These are phyloP conservation scores for Malbranchea zuffiana DNA, from an alignment of 2,329 filamentous ascomycete species.

Conservation along the genomic window DNA sequence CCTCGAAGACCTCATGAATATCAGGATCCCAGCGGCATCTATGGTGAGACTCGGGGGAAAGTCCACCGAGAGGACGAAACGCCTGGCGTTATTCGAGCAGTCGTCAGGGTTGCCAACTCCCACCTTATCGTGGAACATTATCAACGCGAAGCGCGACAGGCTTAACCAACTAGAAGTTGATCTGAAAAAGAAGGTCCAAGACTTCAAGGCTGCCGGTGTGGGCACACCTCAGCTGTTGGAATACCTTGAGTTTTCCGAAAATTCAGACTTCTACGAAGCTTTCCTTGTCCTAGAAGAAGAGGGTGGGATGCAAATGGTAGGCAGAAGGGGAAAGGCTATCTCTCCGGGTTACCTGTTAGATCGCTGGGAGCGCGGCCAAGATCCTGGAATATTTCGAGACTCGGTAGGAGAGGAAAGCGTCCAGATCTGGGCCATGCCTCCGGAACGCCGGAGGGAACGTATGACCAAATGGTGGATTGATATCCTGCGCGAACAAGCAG, in stretches of 20 bases:
- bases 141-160: constrained; percentile 34
- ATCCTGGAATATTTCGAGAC: constrained; percentile 36
- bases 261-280: constrained; percentile 45
- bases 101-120: constrained; percentile 20
- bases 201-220: constrained; percentile 14
- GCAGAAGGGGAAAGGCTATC: constrained; percentile 36
- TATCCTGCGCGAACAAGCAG: constrained; percentile 4
- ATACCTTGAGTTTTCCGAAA: constrained; percentile 44
- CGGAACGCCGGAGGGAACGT: background rate
- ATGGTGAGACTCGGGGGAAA: constrained; percentile 58
- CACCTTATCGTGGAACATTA: constrained; percentile 31
- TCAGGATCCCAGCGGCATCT: constrained; percentile 39
- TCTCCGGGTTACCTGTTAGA: constrained; percentile 41
- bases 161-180: constrained; percentile 22
- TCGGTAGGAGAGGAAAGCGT: constrained; percentile 21
- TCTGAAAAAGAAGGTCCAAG: constrained; percentile 16
- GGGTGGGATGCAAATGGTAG: constrained; percentile 40
- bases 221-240: constrained; percentile 29
- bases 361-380: constrained; percentile 41
- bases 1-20: constrained; percentile 50
- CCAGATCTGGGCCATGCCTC: constrained; percentile 44
- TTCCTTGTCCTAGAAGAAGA: constrained; percentile 41
- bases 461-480: constrained; percentile 1
- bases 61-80: constrained; percentile 39
- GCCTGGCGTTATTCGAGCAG: constrained; percentile 40